phyloP scores from a whole-genome alignment of 2,329 filamentous ascomycete species.

The Diaporthe citriasiana region DNA sequence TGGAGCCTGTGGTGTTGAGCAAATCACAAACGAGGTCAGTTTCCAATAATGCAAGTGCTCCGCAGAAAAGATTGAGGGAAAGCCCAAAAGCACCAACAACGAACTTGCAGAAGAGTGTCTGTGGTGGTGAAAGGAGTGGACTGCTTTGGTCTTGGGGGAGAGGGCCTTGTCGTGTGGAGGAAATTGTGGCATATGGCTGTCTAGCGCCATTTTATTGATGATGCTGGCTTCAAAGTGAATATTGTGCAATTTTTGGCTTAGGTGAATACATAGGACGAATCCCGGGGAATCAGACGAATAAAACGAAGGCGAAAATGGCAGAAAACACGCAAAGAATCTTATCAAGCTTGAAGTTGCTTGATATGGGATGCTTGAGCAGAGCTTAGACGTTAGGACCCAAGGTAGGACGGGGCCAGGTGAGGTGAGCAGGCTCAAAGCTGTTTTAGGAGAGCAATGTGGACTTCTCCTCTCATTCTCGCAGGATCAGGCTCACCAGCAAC shows the following conservation, averaged over 20 bases:
- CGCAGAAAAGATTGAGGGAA: neutral
- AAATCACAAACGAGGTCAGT: conserved; percentile 24
- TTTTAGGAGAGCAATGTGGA: neutral
- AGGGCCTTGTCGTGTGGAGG: conserved; percentile 38
- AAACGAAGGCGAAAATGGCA: neutral
- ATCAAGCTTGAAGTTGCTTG: neutral
- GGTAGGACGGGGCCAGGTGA: neutral
- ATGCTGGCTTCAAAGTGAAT: neutral
- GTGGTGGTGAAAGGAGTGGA: conserved; percentile 41
- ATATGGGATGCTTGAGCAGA: neutral
- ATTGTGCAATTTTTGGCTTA: neutral
- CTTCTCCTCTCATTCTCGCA: neutral
- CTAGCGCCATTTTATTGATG: conserved; percentile 35
- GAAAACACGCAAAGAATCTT: neutral
- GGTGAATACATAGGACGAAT: neutral
- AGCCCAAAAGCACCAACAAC: neutral
- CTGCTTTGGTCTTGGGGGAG: conserved; percentile 32
- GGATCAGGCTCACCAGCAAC: neutral
- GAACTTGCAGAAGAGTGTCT: conserved; percentile 28
- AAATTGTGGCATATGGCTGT: conserved; percentile 37
- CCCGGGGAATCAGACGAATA: neutral
- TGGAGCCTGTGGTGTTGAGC: conserved; percentile 74
- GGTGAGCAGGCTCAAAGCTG: neutral
- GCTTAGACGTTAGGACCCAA: neutral
- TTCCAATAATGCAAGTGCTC: neutral